Evolutionary conservation across 1,284 basidiomycete genomes (phyloP).

Genomic region (Ceratobasidium sp.): DNA sequence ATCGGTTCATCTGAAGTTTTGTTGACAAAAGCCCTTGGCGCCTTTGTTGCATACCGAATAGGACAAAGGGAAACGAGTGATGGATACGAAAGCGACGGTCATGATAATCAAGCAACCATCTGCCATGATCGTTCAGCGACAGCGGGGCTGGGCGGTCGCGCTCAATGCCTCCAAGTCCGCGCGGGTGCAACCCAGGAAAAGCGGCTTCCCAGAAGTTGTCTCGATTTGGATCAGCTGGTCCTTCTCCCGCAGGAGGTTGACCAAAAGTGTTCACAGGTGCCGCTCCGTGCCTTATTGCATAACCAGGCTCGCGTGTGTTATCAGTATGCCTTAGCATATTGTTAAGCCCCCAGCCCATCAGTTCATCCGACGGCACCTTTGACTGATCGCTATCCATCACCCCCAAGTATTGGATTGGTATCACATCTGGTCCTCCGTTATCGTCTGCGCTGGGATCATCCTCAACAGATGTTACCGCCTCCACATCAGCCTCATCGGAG

Average conservation of each 20-base stretch:
- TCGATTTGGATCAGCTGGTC: not conserved
- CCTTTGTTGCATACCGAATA: conserved; percentile 57
- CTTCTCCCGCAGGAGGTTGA: not conserved
- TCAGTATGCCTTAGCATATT: conserved; percentile 1
- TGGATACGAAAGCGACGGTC: conserved; percentile 57
- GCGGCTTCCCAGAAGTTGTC: conserved; percentile 54
- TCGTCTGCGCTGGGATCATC: not conserved
- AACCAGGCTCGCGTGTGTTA: conserved; percentile 31
- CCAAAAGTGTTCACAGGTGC: conserved; percentile 40
- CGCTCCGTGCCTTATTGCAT: conserved; percentile 43
- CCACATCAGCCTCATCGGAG: not conserved
- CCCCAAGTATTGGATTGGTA: conserved; percentile 21
- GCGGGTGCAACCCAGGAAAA: conserved; percentile 61
- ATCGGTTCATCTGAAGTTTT: conserved; percentile 46
- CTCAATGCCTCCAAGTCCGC: conserved; percentile 60
- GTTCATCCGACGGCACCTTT: not conserved
- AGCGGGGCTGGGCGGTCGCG: conserved; percentile 50
- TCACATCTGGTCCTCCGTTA: not conserved
- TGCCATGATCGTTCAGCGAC: conserved; percentile 55
- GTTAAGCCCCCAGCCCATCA: conserved; percentile 25
- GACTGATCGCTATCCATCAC: conserved; percentile 22
- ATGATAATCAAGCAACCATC: conserved; percentile 59
- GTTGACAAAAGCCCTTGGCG: conserved; percentile 45
- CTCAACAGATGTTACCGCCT: not conserved
- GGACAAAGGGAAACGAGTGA: conserved; percentile 57